Conservation (phyloP, 2,329 filamentous ascomycete species). For the Cadophora luteo-olivacea region DNA sequence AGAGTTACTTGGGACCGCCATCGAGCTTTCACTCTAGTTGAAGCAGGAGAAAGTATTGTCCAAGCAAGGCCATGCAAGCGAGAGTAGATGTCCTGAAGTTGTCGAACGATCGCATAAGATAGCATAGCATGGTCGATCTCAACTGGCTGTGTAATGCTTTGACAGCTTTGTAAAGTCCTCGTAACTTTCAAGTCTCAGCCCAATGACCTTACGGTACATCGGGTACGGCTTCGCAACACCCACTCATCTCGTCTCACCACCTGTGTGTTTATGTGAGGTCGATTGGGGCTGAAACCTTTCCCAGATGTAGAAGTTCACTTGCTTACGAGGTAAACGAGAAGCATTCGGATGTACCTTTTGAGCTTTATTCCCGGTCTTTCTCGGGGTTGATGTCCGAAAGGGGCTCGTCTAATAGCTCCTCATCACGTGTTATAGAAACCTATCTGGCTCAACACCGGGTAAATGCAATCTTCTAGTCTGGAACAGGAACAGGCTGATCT, state of each 20-base stretch:
- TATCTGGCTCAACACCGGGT: background rate
- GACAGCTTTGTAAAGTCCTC: no score
- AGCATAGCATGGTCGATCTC: background rate
- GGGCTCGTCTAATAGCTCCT: conserved; percentile 5
- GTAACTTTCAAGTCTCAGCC: background rate
- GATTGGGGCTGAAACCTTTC: background rate
- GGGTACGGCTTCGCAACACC: background rate
- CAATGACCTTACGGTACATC: background rate
- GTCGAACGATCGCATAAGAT: background rate
- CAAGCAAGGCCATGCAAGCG: background rate
- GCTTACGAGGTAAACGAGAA: conserved; percentile 9
- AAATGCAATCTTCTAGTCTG: background rate
- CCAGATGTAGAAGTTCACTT: background rate
- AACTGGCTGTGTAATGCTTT: background rate
- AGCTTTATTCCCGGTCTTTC: background rate
- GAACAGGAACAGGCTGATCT: background rate
- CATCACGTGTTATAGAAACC: background rate
- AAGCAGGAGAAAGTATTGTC: background rate
- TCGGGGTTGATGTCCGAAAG: conserved; percentile 1
- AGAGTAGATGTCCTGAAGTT: background rate
- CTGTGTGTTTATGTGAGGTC: background rate
- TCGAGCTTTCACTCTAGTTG: conserved; percentile 10
- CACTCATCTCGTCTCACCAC: background rate
- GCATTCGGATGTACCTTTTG: background rate
- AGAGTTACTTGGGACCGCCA: conserved; percentile 48